These are phyloP conservation scores for Alternaria ethzedia DNA, from an alignment of 2,329 filamentous ascomycete genomes.

Conservation along the genomic window DNA sequence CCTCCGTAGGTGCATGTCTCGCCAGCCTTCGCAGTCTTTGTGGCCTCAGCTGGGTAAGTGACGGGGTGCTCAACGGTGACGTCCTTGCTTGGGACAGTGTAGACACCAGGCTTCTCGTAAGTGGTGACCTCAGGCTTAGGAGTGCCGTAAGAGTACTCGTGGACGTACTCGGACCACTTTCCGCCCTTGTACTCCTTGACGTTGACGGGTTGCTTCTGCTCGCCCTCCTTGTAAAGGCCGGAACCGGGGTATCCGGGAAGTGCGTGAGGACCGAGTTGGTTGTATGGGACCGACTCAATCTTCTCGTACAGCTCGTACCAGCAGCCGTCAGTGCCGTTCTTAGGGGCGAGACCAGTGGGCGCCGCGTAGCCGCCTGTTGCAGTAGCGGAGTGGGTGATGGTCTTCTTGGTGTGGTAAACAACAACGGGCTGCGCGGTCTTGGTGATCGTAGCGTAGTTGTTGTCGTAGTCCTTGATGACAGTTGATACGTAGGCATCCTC, in stretches of 20 bases:
- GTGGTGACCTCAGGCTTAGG: slow-evolving; percentile 36
- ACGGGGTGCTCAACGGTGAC: slow-evolving; percentile 28
- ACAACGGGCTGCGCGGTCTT: slow-evolving; percentile 34
- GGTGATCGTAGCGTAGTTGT: slow-evolving; percentile 35
- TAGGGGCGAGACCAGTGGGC: slow-evolving; percentile 11
- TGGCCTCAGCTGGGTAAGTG: slow-evolving; percentile 30
- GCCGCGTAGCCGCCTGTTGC: slow-evolving; percentile 21
- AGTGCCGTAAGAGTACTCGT: slow-evolving; percentile 30
- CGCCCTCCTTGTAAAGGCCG: slow-evolving; percentile 31
- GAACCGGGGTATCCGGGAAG: slow-evolving; percentile 37
- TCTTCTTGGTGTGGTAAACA: slow-evolving; percentile 37
- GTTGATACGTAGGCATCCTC: slow-evolving; percentile 38
- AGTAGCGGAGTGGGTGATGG: slow-evolving; percentile 29
- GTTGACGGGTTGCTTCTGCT: slow-evolving; percentile 32
- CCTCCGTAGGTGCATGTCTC: slow-evolving; percentile 39
- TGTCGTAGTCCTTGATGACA: slow-evolving; percentile 33
- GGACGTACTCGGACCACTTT: slow-evolving; percentile 35
- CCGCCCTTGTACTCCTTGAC: slow-evolving; percentile 41
- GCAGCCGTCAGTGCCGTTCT: slow-evolving; percentile 22
- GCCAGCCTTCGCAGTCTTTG: slow-evolving; percentile 26
- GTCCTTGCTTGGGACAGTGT: slow-evolving; percentile 38
- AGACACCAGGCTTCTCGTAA: slow-evolving; percentile 37
- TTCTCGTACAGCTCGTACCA: slow-evolving; percentile 44
- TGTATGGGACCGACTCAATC: slow-evolving; percentile 34
- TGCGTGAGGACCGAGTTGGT: slow-evolving; percentile 36